Percentiles rank a stretch among this genome's conserved stretches.
Evolutionary conservation across 2,329 filamentous ascomycete species (phyloP).

Genomic region (Fusarium veterinarium): DNA sequence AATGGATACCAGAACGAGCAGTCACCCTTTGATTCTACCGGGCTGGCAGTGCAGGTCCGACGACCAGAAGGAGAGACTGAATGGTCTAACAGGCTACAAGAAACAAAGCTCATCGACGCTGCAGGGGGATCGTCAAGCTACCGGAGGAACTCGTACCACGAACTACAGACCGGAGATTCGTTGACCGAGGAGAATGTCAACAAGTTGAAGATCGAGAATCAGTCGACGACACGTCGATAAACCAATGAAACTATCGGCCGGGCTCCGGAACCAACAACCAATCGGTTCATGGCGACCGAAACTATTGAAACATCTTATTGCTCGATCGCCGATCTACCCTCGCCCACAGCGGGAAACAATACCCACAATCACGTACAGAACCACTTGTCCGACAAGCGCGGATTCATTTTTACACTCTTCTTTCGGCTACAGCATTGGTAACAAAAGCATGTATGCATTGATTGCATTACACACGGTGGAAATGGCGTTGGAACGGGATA

Average conservation of each 20-base stretch:
- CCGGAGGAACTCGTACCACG: constrained; percentile 51
- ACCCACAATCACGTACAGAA: constrained; percentile 3
- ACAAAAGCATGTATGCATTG: constrained; percentile 34
- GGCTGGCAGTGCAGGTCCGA: constrained; percentile 50
- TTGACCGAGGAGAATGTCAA: constrained; percentile 67
- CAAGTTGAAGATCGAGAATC: constrained; percentile 55
- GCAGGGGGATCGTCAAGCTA: constrained; percentile 53
- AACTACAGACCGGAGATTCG: constrained; percentile 54
- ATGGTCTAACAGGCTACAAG: constrained; percentile 57
- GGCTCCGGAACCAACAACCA: background rate
- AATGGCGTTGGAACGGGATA: constrained; percentile 35
- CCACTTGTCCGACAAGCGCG: background rate
- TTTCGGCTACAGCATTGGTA: constrained; percentile 17
- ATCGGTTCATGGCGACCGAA: constrained; percentile 13
- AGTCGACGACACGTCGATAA: constrained; percentile 35
- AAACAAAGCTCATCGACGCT: constrained; percentile 60
- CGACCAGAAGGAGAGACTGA: constrained; percentile 54
- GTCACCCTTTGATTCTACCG: constrained; percentile 56
- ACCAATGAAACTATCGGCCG: background rate
- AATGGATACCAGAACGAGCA: constrained; percentile 53
- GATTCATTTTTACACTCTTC: constrained; percentile 9
- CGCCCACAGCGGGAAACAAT: background rate
- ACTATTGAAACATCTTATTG: constrained; percentile 7
- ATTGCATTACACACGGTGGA: constrained; percentile 27
- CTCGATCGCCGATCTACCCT: constrained; percentile 16